Evolutionary conservation across 352 stramenopile species (phyloP), one percentile per base, ranked within the genome.

Genomic region (Phytophthora pisi): DNA sequence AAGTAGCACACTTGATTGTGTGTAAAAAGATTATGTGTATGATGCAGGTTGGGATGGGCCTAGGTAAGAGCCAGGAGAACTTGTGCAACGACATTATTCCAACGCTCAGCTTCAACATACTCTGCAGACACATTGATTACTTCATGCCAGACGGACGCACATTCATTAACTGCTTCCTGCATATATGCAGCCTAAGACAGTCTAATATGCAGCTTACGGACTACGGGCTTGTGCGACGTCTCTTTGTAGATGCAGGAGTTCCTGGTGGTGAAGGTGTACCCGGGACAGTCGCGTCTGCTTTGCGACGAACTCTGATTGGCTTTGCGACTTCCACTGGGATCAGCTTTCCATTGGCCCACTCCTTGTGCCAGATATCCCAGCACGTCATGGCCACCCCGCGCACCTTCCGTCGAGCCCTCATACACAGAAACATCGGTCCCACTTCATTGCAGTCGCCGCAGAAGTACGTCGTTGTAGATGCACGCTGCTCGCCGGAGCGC

Each of bases 371-470:
- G 26, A 28, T 28, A 2, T 28, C 34, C 28, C 43, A 62, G 43
- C 56, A 62, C 0, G 56, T 54, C 56, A 62, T 54, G 8, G 42
- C 56, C 5, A 38, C n/a, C 5, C 15, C 56, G 26, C 56, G 43
- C 13, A 62, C 28, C 8, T 54, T 28, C 6, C 56, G 56, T 2
- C 42, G 26, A 45, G 28, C 24, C 18, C 18, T 16, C 43, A 54
- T 62, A 13, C 56, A 62, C 3, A 55, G 45, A 6, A 38, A 55
- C 3, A 63, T 55, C 11, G 43, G 43, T 13, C 30, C 56, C 5
- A 10, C 26, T 7, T 23, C 5, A 28, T 16, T 47, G 28, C 56
- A 51, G 3, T 47, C 26, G 56, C 20, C 20, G 20, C 20, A 20
- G 20, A 20, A 20, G 20, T 20, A 20, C 20, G 20, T 20, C 20